Base-by-base conservation (phyloP, 805 yeast genomes). In the Kodamaea fukazawae region DNA sequence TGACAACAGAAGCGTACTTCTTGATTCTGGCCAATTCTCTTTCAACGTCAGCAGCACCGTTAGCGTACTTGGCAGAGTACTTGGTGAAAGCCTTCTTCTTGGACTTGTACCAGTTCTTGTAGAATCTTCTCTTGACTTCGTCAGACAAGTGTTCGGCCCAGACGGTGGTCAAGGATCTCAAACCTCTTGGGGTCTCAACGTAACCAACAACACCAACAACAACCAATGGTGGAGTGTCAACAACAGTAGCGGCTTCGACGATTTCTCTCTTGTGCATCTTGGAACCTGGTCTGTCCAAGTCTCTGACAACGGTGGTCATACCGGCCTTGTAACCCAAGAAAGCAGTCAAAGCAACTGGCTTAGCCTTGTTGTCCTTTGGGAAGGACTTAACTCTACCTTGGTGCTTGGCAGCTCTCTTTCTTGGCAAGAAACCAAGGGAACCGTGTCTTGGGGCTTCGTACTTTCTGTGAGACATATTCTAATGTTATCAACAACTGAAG, bases 401-500 rank as follows among this genome's bases (percentile, higher is more conserved):
- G 79, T 88, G 93, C 71, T 85, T 79, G 75, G 95, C 83, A 70
- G 98, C 89, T 83, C 99, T 89, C 96, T 93, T 93, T 83, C 96
- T 89, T 85, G 99, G 99, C 65, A 85, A 81, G 96, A 89, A 93
- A 70, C 98, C 99, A 73, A 93, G 81, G 75, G 96, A 91, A 77
- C 99, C 99, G 90, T 93, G 98, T 82, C 99, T 89, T 82, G 99
- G 99, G 65, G 93, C 95, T 87, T 93, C 98, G 93, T 70, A 93
- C 85, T 93, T 93, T 86, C 99, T 88, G 93, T 93, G 99, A 74
- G 99, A 93, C 99, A 93, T 93, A 44, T 29, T 49, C 38, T 42
- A 34, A 15, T 46, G 51, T 48, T 51, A 49, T 52, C 41, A 54
- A 55, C 61, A 60, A 56, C 63, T 60, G 40, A 48, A 27, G 61